Base-by-base conservation (phyloP, 164 flowering plant species). In the Annona squamosa region DNA sequence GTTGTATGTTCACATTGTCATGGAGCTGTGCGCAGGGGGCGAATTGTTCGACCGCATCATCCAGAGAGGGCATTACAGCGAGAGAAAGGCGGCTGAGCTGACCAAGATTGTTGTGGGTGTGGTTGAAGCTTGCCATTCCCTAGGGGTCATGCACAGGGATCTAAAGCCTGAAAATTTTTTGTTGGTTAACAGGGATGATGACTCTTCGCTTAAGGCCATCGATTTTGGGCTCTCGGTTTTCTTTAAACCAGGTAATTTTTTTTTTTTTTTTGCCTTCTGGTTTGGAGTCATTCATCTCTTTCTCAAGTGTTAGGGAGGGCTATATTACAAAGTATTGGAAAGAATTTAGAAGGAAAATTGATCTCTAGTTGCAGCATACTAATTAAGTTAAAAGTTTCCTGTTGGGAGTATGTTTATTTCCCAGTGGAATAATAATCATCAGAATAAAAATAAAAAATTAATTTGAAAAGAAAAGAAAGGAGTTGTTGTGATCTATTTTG, bases 41-140 rank as follows among this genome's bases (percentile, higher is more conserved):
- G 90, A 87, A 69, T 79, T 87, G 85, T 87, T 87, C 71, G 90
- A 87, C 74, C 81, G 90, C 62, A 87, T 87, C 65, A 85, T 87
- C 69, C 82, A 82, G 26, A 82, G 86, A 73, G 90, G 90, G 47
- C 88, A 85, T 75, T 87, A 84, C 65, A 81, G 82, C 70, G 90
- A 87, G 82, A 80, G 85, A 68, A 82, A 82, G 76, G 90, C 90
- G 2, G 90, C 90, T 42, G 83, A 78, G 59, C 73, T 87, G 76
- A 84, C 87, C 0, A 87, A 80, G 81, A 82, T 82, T 46, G 80
- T 87, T 73, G 88, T 87, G 19, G 86, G 86, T 44, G 89, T 89
- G 62, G 89, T 87, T 7, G 84, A 87, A 74, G 77, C 82, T 45
- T 88, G 92, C 64, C 92, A 88, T 75, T 87, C 88, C 4, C 84